Base-by-base conservation (phyloP, 164 flowering plant genomes). In the Vitis vinifera region DNA sequence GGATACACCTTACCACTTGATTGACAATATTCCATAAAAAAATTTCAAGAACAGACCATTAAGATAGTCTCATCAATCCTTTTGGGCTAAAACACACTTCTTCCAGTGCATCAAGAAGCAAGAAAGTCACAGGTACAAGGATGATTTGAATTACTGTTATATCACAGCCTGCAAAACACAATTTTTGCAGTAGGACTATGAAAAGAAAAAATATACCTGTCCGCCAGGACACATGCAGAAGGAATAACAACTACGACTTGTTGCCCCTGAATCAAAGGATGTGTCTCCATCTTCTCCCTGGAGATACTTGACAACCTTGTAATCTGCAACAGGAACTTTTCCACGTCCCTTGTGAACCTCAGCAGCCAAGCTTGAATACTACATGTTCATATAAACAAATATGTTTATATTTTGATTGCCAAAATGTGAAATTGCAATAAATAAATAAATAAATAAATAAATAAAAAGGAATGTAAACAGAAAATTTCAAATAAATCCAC, bases 201-300 rank as follows among this genome's bases (percentile, higher is more conserved):
- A 50, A 6, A 62, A 16, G 27, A 51, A 50, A 23, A 52, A 19
- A 55, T 52, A 52, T 82, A 93, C 99, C 98, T 96, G 99, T 37
- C 99, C 99, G 65, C 99, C 98, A 55, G 99, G 99, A 79, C 99
- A 96, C 99, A 96, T 96, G 85, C 99, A 96, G 77, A 96, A 96
- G 67, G 99, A 96, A 72, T 93, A 96, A 78, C 99, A 96, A 75
- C 91, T 89, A 68, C 87, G 88, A 66, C 68, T 79, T 48, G 27
- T 65, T 31, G 83, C 75, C 64, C 66, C 80, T 62, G 76, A 66
- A 55, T 58, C 68, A 23, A 73, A 59, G n/a, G 80, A 3, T 31
- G 71, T 9, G 14, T 73, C 68, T 29, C 51, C 68, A 52, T 77
- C 81, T 30, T 85, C 80, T 30, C 68, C 79, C 60, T 69, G 71